A percentile compares a stretch with the other conserved stretches of the same genome.
Conservation (phyloP, 768 basidiomycete species). For the Xerocomellus chrysenteron region DNA sequence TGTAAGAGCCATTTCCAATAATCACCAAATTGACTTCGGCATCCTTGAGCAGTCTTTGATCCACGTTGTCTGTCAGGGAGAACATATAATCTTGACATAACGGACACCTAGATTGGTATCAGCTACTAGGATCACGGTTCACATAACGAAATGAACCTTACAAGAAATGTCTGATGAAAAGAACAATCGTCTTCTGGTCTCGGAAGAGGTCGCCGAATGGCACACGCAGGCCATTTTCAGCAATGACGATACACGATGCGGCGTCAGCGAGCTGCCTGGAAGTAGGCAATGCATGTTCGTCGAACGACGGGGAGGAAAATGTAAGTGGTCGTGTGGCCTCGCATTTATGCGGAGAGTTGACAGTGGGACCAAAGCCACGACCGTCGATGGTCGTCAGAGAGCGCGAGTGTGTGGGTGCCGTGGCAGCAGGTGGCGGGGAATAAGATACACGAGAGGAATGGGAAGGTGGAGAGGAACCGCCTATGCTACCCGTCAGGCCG, state of each 20-base stretch:
- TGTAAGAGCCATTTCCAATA: slow-evolving; percentile 76
- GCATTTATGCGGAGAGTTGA: background rate
- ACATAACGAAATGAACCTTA: slow-evolving; percentile 21
- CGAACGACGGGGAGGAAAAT: slow-evolving; percentile 23
- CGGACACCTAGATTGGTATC: slow-evolving; percentile 54
- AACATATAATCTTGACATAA: slow-evolving; percentile 87
- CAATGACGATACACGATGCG: slow-evolving; percentile 59
- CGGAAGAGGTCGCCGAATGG: slow-evolving; percentile 68
- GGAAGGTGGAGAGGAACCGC: slow-evolving; percentile 14
- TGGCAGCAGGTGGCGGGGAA: slow-evolving; percentile 4
- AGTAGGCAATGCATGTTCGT: slow-evolving; percentile 53
- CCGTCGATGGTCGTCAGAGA: slow-evolving; percentile 23
- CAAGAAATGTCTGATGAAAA: slow-evolving; percentile 91
- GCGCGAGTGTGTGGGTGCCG: slow-evolving; percentile 20
- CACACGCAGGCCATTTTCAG: slow-evolving; percentile 63
- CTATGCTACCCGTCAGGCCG: slow-evolving; percentile 12
- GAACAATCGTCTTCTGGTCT: slow-evolving; percentile 59
- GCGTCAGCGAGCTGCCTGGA: slow-evolving; percentile 58
- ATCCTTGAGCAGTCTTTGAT: slow-evolving; percentile 45
- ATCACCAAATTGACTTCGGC: slow-evolving; percentile 63
- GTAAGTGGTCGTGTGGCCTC: slow-evolving; percentile 19
- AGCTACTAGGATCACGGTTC: background rate
- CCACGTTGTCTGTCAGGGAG: slow-evolving; percentile 52
- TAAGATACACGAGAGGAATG: slow-evolving; percentile 12
- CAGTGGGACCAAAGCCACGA: slow-evolving; percentile 1